phyloP scores from a whole-genome alignment of 2,329 filamentous ascomycete genomes.

The Aulographum hederae region DNA sequence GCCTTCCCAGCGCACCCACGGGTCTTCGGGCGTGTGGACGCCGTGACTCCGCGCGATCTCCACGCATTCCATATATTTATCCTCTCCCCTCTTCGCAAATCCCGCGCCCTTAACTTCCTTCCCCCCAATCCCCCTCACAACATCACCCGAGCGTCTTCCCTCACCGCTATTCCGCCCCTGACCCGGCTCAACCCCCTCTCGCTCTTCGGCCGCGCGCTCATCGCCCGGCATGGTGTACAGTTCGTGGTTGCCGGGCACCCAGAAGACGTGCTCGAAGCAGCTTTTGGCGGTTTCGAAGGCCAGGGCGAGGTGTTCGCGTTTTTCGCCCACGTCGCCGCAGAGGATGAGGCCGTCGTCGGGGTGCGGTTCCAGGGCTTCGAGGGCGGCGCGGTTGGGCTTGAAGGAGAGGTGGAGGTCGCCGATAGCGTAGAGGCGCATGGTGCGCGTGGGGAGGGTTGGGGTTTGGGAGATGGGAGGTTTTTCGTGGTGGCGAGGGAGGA shows the following conservation, averaged over 20 bases:
- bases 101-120: too few species aligned
- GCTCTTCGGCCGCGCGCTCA: conserved; percentile 6
- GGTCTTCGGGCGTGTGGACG: conserved; percentile 37
- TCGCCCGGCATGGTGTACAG: conserved; percentile 31
- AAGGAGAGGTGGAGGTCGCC: conserved; percentile 27
- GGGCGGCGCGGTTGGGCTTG: conserved; percentile 25
- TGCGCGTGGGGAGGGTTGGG: too few species aligned
- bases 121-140: too few species aligned
- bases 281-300: conserved; percentile 21
- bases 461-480: too few species aligned
- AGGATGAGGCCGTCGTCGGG: conserved; percentile 26
- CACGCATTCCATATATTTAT: conserved; percentile 37
- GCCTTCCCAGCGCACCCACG: conserved; percentile 35
- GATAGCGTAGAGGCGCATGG: conserved; percentile 26
- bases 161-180: too few species aligned
- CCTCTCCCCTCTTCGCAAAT: conserved; percentile 25
- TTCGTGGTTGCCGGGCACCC: conserved; percentile 40
- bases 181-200: too few species aligned
- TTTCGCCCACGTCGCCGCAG: conserved; percentile 23
- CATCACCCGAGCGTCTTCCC: too few species aligned
- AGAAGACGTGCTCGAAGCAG: conserved; percentile 30
- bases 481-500: too few species aligned
- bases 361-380: conserved; percentile 19
- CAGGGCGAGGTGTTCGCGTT: conserved; percentile 13
- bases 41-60: conserved; percentile 32